phyloP scores from a whole-genome alignment of 495 filamentous ascomycete species.

The Penicillium alfredii region DNA sequence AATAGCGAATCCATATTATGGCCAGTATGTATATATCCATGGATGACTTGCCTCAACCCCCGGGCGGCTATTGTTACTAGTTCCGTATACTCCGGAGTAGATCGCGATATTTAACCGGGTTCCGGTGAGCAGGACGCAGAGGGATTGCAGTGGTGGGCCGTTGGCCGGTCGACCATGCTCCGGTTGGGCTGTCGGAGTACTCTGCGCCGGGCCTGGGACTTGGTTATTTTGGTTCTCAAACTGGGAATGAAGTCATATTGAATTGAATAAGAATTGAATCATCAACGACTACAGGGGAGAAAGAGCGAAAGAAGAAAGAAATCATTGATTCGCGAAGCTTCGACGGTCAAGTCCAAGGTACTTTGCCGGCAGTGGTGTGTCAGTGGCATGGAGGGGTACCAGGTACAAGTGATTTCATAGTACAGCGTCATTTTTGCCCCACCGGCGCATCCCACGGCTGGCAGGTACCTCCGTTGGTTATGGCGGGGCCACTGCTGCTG shows the following conservation, averaged over 20 bases:
- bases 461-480: conserved; percentile 15
- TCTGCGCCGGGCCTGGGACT: conserved; percentile 29
- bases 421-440: conserved; percentile 35
- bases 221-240: not conserved
- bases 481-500: not conserved
- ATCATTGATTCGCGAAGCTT: too few species aligned
- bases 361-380: too few species aligned
- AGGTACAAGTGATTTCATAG: conserved; percentile 16
- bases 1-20: too few species aligned
- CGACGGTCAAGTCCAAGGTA: too few species aligned
- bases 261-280: conserved; percentile 9
- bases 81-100: conserved; percentile 3
- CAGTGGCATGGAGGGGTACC: not conserved
- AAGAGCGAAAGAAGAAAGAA: too few species aligned
- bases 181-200: conserved; percentile 34
- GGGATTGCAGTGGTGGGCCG: conserved; percentile 22
- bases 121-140: conserved; percentile 23
- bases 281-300: too few species aligned
- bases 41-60: too few species aligned
- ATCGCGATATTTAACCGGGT: conserved; percentile 23
- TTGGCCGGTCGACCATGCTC: conserved; percentile 27
- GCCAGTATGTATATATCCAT: too few species aligned
- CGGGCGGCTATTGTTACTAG: conserved; percentile 5
- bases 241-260: conserved; percentile 1
- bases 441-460: conserved; percentile 21